Conservation (phyloP, 2,329 filamentous ascomycete genomes). For the Mariannaea sp. region DNA sequence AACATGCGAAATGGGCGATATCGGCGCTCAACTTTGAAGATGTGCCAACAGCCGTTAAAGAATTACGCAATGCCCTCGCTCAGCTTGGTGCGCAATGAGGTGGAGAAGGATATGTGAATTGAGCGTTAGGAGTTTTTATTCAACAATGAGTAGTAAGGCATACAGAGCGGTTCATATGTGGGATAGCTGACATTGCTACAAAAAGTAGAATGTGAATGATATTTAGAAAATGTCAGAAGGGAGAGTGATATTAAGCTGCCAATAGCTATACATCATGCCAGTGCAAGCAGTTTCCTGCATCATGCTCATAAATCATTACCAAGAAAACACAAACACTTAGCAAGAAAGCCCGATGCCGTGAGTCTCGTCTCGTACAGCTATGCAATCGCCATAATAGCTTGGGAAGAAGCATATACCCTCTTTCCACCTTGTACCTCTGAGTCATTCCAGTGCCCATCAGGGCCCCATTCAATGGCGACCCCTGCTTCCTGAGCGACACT, state of each 20-base stretch:
- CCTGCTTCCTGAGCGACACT: constrained; percentile 54
- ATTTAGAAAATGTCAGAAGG: constrained; percentile 6
- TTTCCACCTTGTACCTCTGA: constrained; percentile 39
- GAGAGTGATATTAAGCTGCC: constrained; percentile 17
- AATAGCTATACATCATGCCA: neutral
- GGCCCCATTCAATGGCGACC: constrained; percentile 68
- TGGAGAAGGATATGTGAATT: neutral
- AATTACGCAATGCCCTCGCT: constrained; percentile 76
- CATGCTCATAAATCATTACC: constrained; percentile 26
- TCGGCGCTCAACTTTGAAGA: constrained; percentile 97
- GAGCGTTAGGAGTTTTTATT: neutral
- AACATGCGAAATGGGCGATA: constrained; percentile 96
- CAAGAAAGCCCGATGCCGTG: constrained; percentile 3
- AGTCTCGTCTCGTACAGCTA: constrained; percentile 8
- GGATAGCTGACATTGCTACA: constrained; percentile 20
- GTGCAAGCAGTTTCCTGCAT: constrained; percentile 6
- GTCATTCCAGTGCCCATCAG: constrained; percentile 68
- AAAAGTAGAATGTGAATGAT: constrained; percentile 22
- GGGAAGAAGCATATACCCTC: neutral
- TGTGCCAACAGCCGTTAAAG: constrained; percentile 84
- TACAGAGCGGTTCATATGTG: constrained; percentile 11
- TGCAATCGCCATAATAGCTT: constrained; percentile 19
- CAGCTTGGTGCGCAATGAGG: constrained; percentile 63
- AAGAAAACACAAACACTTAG: neutral
- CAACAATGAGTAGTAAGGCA: neutral